Percentiles rank a stretch among this genome's conserved stretches.
phyloP scores from a whole-genome alignment of 768 basidiomycete genomes.

The Exsudoporus frostii region DNA sequence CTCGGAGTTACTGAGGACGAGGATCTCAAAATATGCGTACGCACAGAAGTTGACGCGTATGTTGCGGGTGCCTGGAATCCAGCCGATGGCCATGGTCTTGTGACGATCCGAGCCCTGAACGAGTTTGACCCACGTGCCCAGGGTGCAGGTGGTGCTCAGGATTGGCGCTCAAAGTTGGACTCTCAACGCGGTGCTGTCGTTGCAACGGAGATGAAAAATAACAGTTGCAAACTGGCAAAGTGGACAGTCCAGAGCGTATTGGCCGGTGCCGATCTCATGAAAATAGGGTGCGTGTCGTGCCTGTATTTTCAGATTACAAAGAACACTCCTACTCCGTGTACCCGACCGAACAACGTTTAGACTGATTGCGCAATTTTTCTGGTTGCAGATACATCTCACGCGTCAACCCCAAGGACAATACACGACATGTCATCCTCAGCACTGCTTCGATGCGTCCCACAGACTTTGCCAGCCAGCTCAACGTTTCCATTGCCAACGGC shows the following conservation, averaged over 20 bases:
- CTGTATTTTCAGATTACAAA: background rate
- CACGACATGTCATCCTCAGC: constrained; percentile 92
- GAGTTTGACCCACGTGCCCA: constrained; percentile 92
- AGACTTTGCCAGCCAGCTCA: constrained; percentile 93
- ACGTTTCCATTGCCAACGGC: constrained; percentile 91
- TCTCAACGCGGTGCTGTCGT: constrained; percentile 96
- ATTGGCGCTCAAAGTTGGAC: constrained; percentile 97
- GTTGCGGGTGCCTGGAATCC: constrained; percentile 58
- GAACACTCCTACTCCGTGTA: background rate
- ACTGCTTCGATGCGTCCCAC: constrained; percentile 91
- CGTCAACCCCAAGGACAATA: constrained; percentile 89
- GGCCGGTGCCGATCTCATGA: constrained; percentile 94
- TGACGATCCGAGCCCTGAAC: constrained; percentile 93
- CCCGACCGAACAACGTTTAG: background rate
- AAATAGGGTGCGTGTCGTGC: constrained; percentile 78
- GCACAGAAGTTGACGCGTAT: constrained; percentile 96
- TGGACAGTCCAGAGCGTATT: constrained; percentile 96
- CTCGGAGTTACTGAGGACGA: constrained; percentile 89
- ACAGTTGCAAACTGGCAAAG: constrained; percentile 94
- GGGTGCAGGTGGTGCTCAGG: constrained; percentile 93
- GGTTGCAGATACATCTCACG: constrained; percentile 85
- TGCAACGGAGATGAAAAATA: constrained; percentile 99
- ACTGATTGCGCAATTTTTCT: constrained; percentile 13
- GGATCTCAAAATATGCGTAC: constrained; percentile 84
- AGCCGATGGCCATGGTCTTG: constrained; percentile 67